A percentile compares a stretch with the other conserved stretches of the same genome.
Evolutionary conservation across 2,329 filamentous ascomycete species (phyloP).

Genomic region (Aspergillus phoenicis): DNA sequence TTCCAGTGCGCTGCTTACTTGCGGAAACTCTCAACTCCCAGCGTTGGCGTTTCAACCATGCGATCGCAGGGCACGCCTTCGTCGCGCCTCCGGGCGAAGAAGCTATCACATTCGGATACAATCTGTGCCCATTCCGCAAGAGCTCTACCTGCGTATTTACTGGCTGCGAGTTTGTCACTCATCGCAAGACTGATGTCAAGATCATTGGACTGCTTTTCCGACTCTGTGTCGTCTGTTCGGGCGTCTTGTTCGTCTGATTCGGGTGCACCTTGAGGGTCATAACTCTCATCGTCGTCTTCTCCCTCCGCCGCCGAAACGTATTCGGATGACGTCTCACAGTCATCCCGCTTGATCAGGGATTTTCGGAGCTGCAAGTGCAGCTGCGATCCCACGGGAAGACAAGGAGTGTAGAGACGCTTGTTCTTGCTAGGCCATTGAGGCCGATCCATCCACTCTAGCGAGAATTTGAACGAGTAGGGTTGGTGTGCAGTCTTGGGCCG

Average conservation of each 20-base stretch:
- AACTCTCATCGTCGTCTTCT: conserved; percentile 19
- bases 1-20: conserved; percentile 34
- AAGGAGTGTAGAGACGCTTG: conserved; percentile 58
- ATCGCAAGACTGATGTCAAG: conserved; percentile 18
- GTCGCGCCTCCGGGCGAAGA: conserved; percentile 62
- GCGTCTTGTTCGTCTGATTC: conserved; percentile 7
- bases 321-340: conserved; percentile 30
- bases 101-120: conserved; percentile 64
- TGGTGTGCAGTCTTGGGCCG: conserved; percentile 52
- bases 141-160: conserved; percentile 64
- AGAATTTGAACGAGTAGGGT: conserved; percentile 67
- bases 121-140: conserved; percentile 66
- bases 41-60: conserved; percentile 62
- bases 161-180: conserved; percentile 41
- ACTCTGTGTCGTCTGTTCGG: background rate
- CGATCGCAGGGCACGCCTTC: conserved; percentile 62
- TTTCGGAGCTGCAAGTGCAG: conserved; percentile 50
- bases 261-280: conserved; percentile 11
- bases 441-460: conserved; percentile 65
- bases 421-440: conserved; percentile 53
- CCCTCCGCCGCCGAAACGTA: conserved; percentile 22
- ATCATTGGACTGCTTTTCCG: conserved; percentile 14
- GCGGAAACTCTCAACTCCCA: conserved; percentile 65
- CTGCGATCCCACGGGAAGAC: conserved; percentile 60
- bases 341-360: conserved; percentile 27